phyloP scores from a whole-genome alignment of 371 early-diverging fungal species.

The Mortierella sp. region DNA sequence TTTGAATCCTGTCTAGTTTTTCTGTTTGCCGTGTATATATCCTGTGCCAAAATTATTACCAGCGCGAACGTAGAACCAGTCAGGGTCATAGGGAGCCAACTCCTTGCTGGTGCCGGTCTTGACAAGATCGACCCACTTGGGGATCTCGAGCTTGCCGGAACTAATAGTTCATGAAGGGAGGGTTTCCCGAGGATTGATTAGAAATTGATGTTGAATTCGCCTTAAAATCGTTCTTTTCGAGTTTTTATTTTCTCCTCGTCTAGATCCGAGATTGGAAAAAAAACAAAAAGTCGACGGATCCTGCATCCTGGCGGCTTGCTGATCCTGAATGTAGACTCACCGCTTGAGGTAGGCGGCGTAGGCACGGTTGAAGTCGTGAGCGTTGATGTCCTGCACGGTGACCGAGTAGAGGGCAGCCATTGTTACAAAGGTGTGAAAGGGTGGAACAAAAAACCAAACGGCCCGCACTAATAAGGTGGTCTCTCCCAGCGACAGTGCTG shows the following conservation, averaged over 20 bases:
- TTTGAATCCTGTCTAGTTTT: not conserved
- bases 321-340: not conserved
- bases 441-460: constrained; percentile 24
- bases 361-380: constrained; percentile 96
- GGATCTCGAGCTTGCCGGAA: constrained; percentile 98
- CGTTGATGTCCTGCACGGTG: constrained; percentile 98
- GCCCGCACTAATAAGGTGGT: not conserved
- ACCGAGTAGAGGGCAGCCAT: constrained; percentile 61
- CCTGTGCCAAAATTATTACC: constrained; percentile 68
- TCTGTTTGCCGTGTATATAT: not conserved
- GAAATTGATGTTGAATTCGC: constrained; percentile 16
- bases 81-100: constrained; percentile 97
- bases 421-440: constrained; percentile 49
- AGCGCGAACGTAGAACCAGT: constrained; percentile 99
- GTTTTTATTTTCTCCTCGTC: not conserved
- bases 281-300: not conserved
- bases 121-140: constrained; percentile 98
- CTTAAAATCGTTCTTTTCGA: not conserved
- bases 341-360: constrained; percentile 50
- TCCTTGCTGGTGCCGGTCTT: constrained; percentile 98
- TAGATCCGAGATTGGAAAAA: not conserved
- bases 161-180: constrained; percentile 27
- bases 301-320: constrained; percentile 84
- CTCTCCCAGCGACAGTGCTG: not conserved
- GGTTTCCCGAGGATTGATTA: constrained; percentile 15